Evolutionary conservation across 495 filamentous ascomycete genomes (phyloP), one percentile per base, ranked within the genome.

Genomic region (Elaphomyces granulatus): DNA sequence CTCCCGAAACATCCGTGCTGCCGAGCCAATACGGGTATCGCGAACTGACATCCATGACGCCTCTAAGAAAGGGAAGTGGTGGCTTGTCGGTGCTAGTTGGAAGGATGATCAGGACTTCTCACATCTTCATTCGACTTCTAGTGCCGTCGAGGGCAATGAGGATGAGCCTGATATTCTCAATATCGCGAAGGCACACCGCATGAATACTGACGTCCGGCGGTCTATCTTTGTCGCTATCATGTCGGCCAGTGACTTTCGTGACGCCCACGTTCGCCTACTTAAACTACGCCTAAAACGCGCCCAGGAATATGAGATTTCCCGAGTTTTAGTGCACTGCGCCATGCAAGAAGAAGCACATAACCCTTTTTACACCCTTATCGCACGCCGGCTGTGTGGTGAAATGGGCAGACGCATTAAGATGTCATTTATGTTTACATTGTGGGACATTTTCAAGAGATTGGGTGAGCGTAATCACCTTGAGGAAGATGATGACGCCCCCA

Each of bases 1-100:
- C 46, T 71, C 67, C 7, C 67, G 77, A 15, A 71, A 64, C 38
- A 63, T 82, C 37, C 81, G 79, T 32, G 75, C 80, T 34, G 78
- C 71, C 2, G 85, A 96, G 49, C 86, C 90, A 12, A 69, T 98
- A 32, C 74, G 83, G 15, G 72, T 93, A 37, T 75, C 81, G 8
- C 68, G 94, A 3, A 63, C 71, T 18, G 90, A 96, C 51, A 83
- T 96, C 43, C 71, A 70, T 39, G 70, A 88, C 40, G 78, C 77
- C 2, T 78, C 86, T 15, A 86, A 80, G 47, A 84, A 81, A 58
- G 90, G 90, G 2, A 95, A 94, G 65, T 96, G 90, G 92, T 96
- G 90, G 90, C 72, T 96, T 26, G 80, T 94, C 17, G 88, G 90
- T 33, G 87, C 88, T 9, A 92, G 85, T 58, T 94, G 86, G 80